Percentiles rank a stretch among this genome's conserved stretches.
phyloP scores from a whole-genome alignment of 768 basidiomycete species.

The Rhizopogon rudus region DNA sequence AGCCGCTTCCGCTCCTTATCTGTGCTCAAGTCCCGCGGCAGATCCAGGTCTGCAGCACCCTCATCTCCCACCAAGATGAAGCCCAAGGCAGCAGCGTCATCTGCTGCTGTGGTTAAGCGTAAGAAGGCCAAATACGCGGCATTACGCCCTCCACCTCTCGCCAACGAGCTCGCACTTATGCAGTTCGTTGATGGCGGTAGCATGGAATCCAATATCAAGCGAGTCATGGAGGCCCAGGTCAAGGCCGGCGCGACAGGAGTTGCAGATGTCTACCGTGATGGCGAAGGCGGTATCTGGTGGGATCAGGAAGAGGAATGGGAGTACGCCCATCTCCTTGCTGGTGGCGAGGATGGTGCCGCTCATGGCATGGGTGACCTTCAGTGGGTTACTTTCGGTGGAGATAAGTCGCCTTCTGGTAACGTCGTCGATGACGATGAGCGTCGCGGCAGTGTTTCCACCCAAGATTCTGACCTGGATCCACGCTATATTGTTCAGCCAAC shows the following conservation, averaged over 20 bases:
- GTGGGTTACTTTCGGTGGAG: conserved; percentile 40
- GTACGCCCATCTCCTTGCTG: conserved; percentile 54
- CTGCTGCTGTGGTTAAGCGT: conserved; percentile 36
- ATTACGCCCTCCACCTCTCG: conserved; percentile 43
- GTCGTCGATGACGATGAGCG: conserved; percentile 25
- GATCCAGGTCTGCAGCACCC: conserved; percentile 30
- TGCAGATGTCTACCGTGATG: conserved; percentile 56
- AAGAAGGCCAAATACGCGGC: conserved; percentile 49
- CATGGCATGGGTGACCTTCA: conserved; percentile 27
- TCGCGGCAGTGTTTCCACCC: conserved; percentile 43
- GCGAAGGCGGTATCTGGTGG: conserved; percentile 59
- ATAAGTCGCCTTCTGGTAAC: conserved; percentile 10
- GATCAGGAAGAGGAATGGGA: conserved; percentile 72
- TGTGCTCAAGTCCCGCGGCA: conserved; percentile 35
- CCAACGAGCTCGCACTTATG: conserved; percentile 63
- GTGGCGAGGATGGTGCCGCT: conserved; percentile 23
- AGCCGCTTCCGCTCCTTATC: conserved; percentile 50
- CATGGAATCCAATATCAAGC: conserved; percentile 48
- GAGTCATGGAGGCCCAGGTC: conserved; percentile 52
- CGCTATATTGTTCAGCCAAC: conserved; percentile 40
- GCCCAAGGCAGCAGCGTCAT: conserved; percentile 8
- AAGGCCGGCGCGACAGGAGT: conserved; percentile 35
- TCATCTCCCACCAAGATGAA: conserved; percentile 22
- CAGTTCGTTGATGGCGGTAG: conserved; percentile 65
- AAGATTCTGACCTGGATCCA: conserved; percentile 51